Conservation (phyloP, 2,329 filamentous ascomycete species). For the Cordyceps cateniannulata region DNA sequence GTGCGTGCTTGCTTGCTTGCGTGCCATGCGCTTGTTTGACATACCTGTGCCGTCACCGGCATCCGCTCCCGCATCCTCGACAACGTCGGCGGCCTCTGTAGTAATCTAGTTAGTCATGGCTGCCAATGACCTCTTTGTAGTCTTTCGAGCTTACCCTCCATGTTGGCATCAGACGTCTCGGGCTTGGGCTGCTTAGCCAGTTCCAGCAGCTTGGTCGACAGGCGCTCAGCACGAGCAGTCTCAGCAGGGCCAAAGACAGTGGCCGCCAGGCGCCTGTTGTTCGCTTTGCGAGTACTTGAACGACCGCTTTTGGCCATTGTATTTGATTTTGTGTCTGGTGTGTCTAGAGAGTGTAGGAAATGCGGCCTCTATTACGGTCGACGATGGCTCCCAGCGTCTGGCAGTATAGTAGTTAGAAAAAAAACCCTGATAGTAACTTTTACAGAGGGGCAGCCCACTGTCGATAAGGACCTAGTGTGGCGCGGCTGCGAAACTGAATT, state of each 20-base stretch:
- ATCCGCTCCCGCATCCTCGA: conserved; percentile 23
- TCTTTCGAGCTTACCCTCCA: conserved; percentile 28
- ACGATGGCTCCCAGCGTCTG: background rate
- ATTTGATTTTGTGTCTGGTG: conserved; percentile 10
- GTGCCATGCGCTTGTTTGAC: background rate
- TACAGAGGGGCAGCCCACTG: conserved; percentile 9
- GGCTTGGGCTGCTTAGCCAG: conserved; percentile 71
- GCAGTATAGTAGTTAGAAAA: background rate
- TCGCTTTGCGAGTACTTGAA: conserved; percentile 72
- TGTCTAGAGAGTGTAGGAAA: background rate
- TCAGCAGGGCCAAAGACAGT: conserved; percentile 81
- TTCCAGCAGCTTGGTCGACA: conserved; percentile 80
- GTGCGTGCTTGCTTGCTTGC: background rate
- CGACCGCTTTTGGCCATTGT: conserved; percentile 84
- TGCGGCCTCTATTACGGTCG: background rate
- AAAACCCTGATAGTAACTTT: conserved; percentile 11
- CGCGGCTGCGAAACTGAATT: background rate
- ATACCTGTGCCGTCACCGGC: conserved; percentile 19
- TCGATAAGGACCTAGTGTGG: conserved; percentile 10
- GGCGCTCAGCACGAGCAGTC: conserved; percentile 69
- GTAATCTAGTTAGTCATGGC: background rate
- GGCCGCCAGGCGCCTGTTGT: conserved; percentile 73
- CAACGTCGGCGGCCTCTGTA: conserved; percentile 23
- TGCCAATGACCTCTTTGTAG: conserved; percentile 12
- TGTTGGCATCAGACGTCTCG: conserved; percentile 42